phyloP scores from a whole-genome alignment of 1,284 basidiomycete genomes.

The Ganoderma resinaceum region DNA sequence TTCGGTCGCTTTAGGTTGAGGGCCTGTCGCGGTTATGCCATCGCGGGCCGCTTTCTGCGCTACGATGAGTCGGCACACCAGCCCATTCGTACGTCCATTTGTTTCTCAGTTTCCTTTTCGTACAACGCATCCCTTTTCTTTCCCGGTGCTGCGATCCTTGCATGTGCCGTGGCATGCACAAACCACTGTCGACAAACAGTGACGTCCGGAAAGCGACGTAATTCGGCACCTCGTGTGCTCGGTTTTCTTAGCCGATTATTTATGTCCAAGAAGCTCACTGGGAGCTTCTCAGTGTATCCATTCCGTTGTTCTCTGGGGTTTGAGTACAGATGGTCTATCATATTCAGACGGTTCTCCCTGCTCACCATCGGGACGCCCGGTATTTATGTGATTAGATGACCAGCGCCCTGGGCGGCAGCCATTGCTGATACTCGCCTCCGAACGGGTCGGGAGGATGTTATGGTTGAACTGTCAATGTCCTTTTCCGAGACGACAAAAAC shows the following conservation, averaged over 20 bases:
- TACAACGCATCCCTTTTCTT: neutral
- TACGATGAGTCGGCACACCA: neutral
- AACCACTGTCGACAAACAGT: neutral
- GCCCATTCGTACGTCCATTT: neutral
- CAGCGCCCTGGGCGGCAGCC: neutral
- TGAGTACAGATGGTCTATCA: neutral
- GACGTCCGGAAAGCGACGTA: neutral
- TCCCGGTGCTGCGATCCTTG: neutral
- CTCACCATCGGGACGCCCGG: neutral
- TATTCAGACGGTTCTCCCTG: neutral
- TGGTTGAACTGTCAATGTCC: neutral
- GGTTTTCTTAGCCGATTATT: neutral
- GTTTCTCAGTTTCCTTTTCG: neutral
- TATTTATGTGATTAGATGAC: neutral
- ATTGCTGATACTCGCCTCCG: neutral
- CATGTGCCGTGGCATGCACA: neutral
- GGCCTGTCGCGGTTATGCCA: neutral
- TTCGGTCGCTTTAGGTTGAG: neutral
- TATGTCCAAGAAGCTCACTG: neutral
- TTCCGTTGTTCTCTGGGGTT: neutral
- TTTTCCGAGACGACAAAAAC: neutral
- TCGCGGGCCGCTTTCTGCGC: neutral
- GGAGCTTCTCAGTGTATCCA: neutral
- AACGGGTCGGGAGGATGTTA: neutral
- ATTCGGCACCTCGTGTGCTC: neutral